These are phyloP conservation scores for Vaccinium darrowii DNA, from an alignment of 148 eudicot species.

Conservation along the genomic window DNA sequence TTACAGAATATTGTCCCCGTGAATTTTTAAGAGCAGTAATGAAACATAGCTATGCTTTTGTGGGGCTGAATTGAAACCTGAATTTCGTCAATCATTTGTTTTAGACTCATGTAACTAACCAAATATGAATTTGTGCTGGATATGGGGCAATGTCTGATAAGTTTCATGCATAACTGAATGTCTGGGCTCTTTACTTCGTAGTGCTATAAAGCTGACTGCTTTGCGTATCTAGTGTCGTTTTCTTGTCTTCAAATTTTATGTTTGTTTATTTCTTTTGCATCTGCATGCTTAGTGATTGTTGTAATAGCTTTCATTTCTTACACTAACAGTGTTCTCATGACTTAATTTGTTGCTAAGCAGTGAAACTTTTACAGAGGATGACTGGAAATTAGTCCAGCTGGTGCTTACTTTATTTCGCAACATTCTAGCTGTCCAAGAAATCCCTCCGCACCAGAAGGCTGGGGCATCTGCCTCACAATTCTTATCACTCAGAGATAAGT, in stretches of 20 bases:
- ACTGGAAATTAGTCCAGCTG: conserved; percentile 92
- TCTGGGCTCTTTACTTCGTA: not conserved
- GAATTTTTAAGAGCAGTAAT: not conserved
- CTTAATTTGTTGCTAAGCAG: conserved; percentile 35
- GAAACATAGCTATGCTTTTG: conserved; percentile 5
- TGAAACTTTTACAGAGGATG: conserved; percentile 83
- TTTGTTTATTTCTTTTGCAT: not conserved
- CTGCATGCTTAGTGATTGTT: not conserved
- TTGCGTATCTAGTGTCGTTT: not conserved
- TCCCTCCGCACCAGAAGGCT: conserved; percentile 62
- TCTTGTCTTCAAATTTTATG: not conserved
- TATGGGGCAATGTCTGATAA: not conserved
- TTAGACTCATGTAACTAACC: not conserved
- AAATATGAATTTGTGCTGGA: not conserved
- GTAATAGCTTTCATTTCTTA: not conserved
- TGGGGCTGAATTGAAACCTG: not conserved
- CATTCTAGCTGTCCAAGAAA: conserved; percentile 75
- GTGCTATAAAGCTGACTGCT: not conserved
- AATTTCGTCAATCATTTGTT: not conserved
- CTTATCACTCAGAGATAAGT: conserved; percentile 64
- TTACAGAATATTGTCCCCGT: not conserved
- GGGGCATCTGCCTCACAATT: conserved; percentile 62
- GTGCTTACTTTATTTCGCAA: conserved; percentile 89
- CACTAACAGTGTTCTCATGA: not conserved
- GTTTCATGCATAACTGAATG: not conserved